Conservation (phyloP, 208 protist species). For the Wallacemonas rigidus region DNA sequence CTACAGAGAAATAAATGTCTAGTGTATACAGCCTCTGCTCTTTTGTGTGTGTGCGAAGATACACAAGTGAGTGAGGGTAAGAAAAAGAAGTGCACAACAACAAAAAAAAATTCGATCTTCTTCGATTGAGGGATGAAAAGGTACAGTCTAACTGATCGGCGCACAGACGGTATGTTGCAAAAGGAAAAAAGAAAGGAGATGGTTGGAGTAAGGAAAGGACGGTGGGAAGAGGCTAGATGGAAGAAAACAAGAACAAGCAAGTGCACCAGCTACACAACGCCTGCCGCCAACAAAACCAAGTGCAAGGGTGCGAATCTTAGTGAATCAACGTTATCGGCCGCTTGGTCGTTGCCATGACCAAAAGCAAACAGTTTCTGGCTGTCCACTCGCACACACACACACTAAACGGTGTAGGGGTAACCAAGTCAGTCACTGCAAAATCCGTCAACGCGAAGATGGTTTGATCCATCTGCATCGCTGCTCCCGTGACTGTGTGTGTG, state of each 20-base stretch:
- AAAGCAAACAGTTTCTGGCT: too few relatives aligned
- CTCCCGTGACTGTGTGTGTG: too few relatives aligned
- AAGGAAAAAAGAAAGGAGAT: not conserved
- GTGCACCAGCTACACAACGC: not conserved
- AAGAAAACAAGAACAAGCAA: not conserved
- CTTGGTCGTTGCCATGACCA: too few relatives aligned
- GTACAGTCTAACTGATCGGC: constrained; percentile 2
- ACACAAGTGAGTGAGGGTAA: not conserved
- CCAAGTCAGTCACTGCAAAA: too few relatives aligned
- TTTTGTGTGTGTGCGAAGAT: not conserved
- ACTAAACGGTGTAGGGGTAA: too few relatives aligned
- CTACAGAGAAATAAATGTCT: not conserved
- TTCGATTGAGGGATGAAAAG: not conserved
- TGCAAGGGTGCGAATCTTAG: too few relatives aligned
- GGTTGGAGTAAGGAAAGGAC: not conserved
- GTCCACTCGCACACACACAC: too few relatives aligned
- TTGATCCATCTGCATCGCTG: too few relatives aligned
- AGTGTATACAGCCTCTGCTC: not conserved
- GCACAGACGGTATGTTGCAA: not conserved
- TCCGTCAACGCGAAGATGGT: too few relatives aligned
- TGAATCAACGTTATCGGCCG: too few relatives aligned
- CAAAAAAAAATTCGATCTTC: not conserved
- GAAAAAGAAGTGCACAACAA: not conserved
- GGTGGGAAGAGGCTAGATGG: not conserved
- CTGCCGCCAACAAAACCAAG: too few relatives aligned